These are phyloP conservation scores for Ambrosia artemisiifolia DNA, from an alignment of 129 eudicot genomes.

Conservation along the genomic window DNA sequence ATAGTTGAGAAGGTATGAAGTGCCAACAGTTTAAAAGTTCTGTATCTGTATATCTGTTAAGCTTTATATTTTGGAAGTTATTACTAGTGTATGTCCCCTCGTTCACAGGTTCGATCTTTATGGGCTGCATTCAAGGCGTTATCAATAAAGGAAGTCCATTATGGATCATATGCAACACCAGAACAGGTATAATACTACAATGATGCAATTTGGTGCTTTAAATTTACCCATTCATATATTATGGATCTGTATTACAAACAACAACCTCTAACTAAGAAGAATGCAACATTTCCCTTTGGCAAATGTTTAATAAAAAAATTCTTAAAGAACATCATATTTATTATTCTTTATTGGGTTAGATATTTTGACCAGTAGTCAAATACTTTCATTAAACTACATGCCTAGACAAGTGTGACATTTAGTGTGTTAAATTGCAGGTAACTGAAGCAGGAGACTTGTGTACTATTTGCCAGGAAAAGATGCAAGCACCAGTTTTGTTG, in stretches of 20 bases:
- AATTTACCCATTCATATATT: not conserved
- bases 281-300: too few relatives aligned
- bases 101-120: slow-evolving; percentile 49
- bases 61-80: not conserved
- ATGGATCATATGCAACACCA: slow-evolving; percentile 60
- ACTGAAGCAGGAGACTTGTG: slow-evolving; percentile 75
- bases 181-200: slow-evolving; percentile 46
- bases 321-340: slow-evolving; percentile 8
- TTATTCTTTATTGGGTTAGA: not conserved
- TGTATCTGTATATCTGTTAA: not conserved
- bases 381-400: not conserved
- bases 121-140: slow-evolving; percentile 56
- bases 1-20: slow-evolving; percentile 57
- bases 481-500: slow-evolving; percentile 68
- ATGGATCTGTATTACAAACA: not conserved
- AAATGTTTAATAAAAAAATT: not conserved
- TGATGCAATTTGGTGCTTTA: slow-evolving; percentile 4
- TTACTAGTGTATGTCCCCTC: not conserved
- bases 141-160: slow-evolving; percentile 62
- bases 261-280: too few relatives aligned
- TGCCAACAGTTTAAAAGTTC: not conserved
- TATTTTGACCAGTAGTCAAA: not conserved
- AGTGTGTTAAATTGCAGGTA: slow-evolving; percentile 35
- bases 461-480: slow-evolving; percentile 86
- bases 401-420: not conserved